A percentile compares a stretch with the other conserved stretches of the same genome.
Conservation (phyloP, 2,329 filamentous ascomycete genomes). For the Myriosclerotinia scirpicola region DNA sequence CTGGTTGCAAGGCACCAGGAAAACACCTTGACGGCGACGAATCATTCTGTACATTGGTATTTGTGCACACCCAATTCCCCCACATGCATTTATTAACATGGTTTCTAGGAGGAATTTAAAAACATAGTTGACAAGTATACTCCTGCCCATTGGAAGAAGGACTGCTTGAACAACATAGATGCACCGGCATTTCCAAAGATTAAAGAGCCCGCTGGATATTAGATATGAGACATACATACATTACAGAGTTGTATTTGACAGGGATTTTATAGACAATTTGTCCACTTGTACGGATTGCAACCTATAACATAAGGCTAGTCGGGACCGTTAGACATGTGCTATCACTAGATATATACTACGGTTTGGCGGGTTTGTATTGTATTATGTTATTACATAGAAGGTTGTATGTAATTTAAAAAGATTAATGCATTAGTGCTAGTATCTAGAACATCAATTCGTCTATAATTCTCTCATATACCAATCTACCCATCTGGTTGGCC, state of each 20-base stretch:
- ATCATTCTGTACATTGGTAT: conserved; percentile 83
- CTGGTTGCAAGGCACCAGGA: conserved; percentile 72
- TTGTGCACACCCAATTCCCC: conserved; percentile 36
- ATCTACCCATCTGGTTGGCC: not conserved
- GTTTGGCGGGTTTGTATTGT: not conserved
- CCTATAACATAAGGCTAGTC: no score
- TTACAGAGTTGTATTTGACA: not conserved
- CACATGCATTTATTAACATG: not conserved
- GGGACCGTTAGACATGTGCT: no score
- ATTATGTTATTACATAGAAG: not conserved
- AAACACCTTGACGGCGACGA: conserved; percentile 87
- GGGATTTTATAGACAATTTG: not conserved
- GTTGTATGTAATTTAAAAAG: not conserved
- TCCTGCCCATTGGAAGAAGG: conserved; percentile 72
- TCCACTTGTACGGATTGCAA: no score
- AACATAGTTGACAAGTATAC: conserved; percentile 87
- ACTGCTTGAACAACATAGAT: conserved; percentile 59
- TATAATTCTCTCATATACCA: conserved; percentile 7
- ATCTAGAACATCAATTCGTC: not conserved
- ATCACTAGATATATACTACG: not conserved
- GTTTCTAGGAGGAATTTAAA: conserved; percentile 77
- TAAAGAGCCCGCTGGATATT: conserved; percentile 40
- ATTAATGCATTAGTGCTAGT: conserved; percentile 1
- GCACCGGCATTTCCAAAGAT: conserved; percentile 37
- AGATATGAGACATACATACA: conserved; percentile 16